Base-by-base conservation (phyloP, 2,329 filamentous ascomycete species). In the Stemphylium vesicarium region DNA sequence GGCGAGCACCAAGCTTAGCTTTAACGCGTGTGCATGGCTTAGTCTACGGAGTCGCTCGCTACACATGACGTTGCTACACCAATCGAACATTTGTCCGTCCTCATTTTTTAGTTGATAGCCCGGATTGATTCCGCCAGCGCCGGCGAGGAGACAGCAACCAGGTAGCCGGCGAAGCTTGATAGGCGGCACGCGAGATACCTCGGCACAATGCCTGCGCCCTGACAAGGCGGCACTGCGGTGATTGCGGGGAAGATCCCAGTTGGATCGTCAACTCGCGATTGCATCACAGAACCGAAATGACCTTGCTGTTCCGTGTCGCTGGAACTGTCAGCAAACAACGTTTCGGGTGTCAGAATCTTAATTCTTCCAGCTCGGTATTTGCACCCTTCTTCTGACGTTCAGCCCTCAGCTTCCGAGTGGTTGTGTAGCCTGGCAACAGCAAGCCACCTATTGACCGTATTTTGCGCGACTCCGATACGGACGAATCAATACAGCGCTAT, bases 261-360 rank as follows among this genome's bases (percentile, higher is more conserved):
- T 16, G 16, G 24, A 38, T 49, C n/a, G 32, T 50, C 50, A 31
- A 47, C 38, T 24, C 36, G 33, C n/a, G 11, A 12, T 41, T 26
- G 18, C 32, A 22, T 32, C 24, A 36, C 32, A 26, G 18, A 53
- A 43, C 49, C 49, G 49, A 59, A 18, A 53, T 57, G 39, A 56
- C 41, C 43, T 48, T 52, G 46, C 46, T 35, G 37, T 46, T 16
- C 32, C 37, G 20, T 43, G 24, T 26, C 12, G 38, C 46, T 18
- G 37, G 46, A 32, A 40, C 26, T 24, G 22, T 24, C 22, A 24
- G 22, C 7, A 24, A 6, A 42, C 5, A 13, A 15, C 24, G 40
- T 42, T 42, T 42, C 26, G 15, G 13, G 18, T 9, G 37, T 40
- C 20, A 26, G 20, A 24, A 24, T 24, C 22, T 24, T 24, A 4